A percentile compares a stretch with the other conserved stretches of the same genome.
Conservation (phyloP, 441 rosid genomes). For the Pelargonium fulgidum region DNA sequence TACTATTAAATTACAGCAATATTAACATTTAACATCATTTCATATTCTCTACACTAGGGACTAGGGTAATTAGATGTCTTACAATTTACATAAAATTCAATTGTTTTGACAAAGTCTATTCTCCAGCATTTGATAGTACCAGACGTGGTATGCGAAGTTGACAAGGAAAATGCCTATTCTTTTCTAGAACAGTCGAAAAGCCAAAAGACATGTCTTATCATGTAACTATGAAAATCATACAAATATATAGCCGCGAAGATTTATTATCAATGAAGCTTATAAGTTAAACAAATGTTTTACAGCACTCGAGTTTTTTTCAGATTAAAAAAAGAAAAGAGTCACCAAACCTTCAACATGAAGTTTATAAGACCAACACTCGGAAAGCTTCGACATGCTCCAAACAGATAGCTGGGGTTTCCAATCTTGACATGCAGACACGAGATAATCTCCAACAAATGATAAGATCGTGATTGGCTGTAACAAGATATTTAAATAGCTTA, state of each 20-base stretch:
- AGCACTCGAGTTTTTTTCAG: background rate
- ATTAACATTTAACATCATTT: too few relatives aligned
- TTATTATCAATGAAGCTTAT: background rate
- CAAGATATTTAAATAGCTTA: conserved; percentile 14
- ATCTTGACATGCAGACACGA: conserved; percentile 66
- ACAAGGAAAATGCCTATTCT: too few relatives aligned
- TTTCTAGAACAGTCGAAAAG: too few relatives aligned
- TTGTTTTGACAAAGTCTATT: too few relatives aligned
- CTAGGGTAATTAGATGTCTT: too few relatives aligned
- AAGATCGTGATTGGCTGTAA: conserved; percentile 70
- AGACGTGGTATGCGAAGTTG: too few relatives aligned
- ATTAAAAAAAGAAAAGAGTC: conserved; percentile 9
- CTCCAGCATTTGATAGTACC: too few relatives aligned
- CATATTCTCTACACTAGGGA: too few relatives aligned
- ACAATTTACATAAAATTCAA: too few relatives aligned
- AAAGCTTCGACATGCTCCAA: conserved; percentile 72
- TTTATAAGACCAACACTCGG: conserved; percentile 71
- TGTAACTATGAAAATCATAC: too few relatives aligned
- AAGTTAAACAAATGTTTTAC: background rate
- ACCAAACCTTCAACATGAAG: conserved; percentile 72
- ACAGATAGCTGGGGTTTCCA: conserved; percentile 62
- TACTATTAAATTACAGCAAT: too few relatives aligned
- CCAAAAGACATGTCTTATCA: too few relatives aligned
- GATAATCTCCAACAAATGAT: conserved; percentile 69
- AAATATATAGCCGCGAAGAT: background rate